Evolutionary conservation across 1,284 basidiomycete species (phyloP), one percentile per base, ranked within the genome.

Genomic region (Ganoderma boninense): DNA sequence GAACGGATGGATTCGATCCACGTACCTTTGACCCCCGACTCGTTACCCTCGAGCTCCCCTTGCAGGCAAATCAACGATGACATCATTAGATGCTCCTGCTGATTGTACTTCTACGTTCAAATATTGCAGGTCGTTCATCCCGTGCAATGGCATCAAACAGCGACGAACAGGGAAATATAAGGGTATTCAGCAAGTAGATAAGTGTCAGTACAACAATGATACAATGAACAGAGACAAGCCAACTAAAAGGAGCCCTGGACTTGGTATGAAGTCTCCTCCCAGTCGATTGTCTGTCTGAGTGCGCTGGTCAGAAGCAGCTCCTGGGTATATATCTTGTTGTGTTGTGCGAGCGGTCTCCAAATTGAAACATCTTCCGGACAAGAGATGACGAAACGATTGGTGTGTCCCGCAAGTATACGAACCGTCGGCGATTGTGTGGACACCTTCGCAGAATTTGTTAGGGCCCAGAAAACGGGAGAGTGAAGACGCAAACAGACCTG

Each of bases 271-370:
- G 68, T 76, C 65, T 85, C 84, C 26, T 90, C 85, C 89, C 89
- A 92, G 40, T 90, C 88, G 52, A 93, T 82, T 74, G 89, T 80
- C 78, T 95, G 93, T 70, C 82, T 87, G 76, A 94, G 79, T 2
- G 89, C 87, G 0, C 86, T 87, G 32, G 84, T 87, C 66, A 95
- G 79, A 10, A 95, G 79, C 23, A 95, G 81, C 78, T 95, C 93
- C 20, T 86, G 84, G 1, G 83, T 86, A 79, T 93, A 95, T n/a
- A 95, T 83, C 10, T 84, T 83, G 73, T 87, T 83, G 5, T 86
- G 80, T 32, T 86, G 77, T 0, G 80, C 82, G 43, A 95, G 81
- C 1, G 87, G 84, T 42, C 87, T 80, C 91, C 92, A 94, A 16
- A 90, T 85, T 2, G 84, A 80, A 29, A 81, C 80, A 73, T 94